phyloP scores from a whole-genome alignment of 768 basidiomycete genomes.

The Russula olivacea region DNA sequence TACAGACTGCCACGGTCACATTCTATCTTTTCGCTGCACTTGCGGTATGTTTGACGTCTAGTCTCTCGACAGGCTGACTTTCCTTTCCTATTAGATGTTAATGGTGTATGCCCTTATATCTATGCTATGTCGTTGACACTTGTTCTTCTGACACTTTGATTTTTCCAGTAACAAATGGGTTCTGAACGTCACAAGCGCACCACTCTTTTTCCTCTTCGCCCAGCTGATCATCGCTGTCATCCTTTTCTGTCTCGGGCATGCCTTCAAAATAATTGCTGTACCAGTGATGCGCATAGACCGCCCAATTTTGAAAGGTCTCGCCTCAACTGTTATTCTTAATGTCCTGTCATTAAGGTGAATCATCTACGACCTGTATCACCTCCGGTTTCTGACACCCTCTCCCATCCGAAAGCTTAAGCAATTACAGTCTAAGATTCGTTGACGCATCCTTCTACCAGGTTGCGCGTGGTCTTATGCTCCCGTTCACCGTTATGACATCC shows the following conservation, averaged over 20 bases:
- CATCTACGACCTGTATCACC: slow-evolving; percentile 6
- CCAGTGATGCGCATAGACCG: slow-evolving; percentile 53
- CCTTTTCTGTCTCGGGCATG: slow-evolving; percentile 62
- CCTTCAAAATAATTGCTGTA: slow-evolving; percentile 59
- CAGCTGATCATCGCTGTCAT: slow-evolving; percentile 77
- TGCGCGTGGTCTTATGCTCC: slow-evolving; percentile 88
- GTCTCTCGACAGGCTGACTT: not conserved
- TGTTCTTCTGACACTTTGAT: slow-evolving; percentile 18
- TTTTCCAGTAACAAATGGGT: slow-evolving; percentile 83
- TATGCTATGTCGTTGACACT: not conserved
- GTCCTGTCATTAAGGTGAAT: slow-evolving; percentile 74
- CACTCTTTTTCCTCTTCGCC: slow-evolving; percentile 80
- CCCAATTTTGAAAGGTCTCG: slow-evolving; percentile 63
- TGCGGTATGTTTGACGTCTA: slow-evolving; percentile 50
- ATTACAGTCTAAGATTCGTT: slow-evolving; percentile 88
- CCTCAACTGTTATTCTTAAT: slow-evolving; percentile 70
- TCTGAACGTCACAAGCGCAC: slow-evolving; percentile 61
- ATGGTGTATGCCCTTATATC: slow-evolving; percentile 56
- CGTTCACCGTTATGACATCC: slow-evolving; percentile 89
- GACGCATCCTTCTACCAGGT: slow-evolving; percentile 96
- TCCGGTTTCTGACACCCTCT: slow-evolving; percentile 7
- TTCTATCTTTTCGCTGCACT: slow-evolving; percentile 90
- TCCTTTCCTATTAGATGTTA: slow-evolving; percentile 60
- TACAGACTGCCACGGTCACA: slow-evolving; percentile 63
- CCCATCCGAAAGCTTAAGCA: slow-evolving; percentile 57